These are phyloP conservation scores for Fusarium citri DNA, from an alignment of 2,329 filamentous ascomycete species.

Conservation along the genomic window DNA sequence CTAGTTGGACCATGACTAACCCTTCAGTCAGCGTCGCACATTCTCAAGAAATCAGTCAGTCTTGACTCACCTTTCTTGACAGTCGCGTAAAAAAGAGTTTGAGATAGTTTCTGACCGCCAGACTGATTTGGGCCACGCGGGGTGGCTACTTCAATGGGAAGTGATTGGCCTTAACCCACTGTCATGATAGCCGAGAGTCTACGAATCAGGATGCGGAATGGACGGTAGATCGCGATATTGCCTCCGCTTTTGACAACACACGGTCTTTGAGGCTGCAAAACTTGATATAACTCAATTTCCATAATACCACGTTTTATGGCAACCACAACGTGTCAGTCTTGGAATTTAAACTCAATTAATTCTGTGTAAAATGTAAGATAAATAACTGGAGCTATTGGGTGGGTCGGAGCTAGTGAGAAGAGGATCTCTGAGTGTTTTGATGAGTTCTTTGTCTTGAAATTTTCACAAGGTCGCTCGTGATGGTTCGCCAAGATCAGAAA, in stretches of 20 bases:
- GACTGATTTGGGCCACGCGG: background rate
- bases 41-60: no score
- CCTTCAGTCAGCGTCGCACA: no score
- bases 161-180: conserved; percentile 10
- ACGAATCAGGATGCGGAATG: conserved; percentile 1
- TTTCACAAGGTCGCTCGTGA: background rate
- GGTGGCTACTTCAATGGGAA: conserved; percentile 8
- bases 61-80: background rate
- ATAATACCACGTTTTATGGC: background rate
- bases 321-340: no score
- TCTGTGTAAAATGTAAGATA: no score
- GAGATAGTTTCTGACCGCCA: conserved; percentile 1
- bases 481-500: background rate
- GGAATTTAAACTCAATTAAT: background rate
- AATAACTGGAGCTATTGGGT: background rate
- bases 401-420: background rate
- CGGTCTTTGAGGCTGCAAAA: background rate
- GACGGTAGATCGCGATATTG: background rate
- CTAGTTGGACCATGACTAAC: conserved; percentile 25
- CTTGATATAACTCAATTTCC: background rate
- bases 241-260: conserved; percentile 1
- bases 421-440: background rate
- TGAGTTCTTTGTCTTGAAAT: background rate
- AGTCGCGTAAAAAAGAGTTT: background rate
- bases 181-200: conserved; percentile 1